phyloP scores from a whole-genome alignment of 2,329 filamentous ascomycete species.

The Berkeleyomyces basicola region DNA sequence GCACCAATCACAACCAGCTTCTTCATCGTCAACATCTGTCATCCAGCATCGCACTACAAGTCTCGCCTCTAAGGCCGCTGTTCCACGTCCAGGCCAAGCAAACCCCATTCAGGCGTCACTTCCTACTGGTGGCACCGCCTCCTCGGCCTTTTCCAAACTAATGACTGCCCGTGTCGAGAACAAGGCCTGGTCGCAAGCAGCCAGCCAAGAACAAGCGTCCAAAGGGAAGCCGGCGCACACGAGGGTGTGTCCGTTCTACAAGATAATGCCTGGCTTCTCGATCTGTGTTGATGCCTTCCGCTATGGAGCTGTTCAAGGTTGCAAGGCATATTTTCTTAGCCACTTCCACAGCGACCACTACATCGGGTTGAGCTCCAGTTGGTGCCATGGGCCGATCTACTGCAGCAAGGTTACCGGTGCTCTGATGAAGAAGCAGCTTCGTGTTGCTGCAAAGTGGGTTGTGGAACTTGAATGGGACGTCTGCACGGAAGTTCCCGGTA shows the following conservation, averaged over 20 bases:
- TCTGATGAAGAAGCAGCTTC: slow-evolving; percentile 69
- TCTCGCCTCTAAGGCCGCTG: slow-evolving; percentile 48
- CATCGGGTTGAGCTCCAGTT: slow-evolving; percentile 70
- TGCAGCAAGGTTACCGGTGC: slow-evolving; percentile 88
- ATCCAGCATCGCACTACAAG: slow-evolving; percentile 31
- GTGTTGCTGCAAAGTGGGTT: slow-evolving; percentile 73
- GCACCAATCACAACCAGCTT: neutral
- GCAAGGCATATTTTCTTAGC: slow-evolving; percentile 87
- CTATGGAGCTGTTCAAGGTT: slow-evolving; percentile 83
- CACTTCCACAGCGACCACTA: slow-evolving; percentile 99
- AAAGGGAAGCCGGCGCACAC: slow-evolving; percentile 75
- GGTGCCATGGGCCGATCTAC: slow-evolving; percentile 90
- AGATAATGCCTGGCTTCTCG: slow-evolving; percentile 82
- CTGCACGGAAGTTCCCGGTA: slow-evolving; percentile 61
- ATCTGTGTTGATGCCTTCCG: slow-evolving; percentile 94
- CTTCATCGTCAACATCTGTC: slow-evolving; percentile 13
- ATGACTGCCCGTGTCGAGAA: slow-evolving; percentile 91
- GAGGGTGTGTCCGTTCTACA: slow-evolving; percentile 93
- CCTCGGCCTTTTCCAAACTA: slow-evolving; percentile 75
- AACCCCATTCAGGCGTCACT: slow-evolving; percentile 47
- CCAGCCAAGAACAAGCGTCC: slow-evolving; percentile 59
- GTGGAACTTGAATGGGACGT: slow-evolving; percentile 73
- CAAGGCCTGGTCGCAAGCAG: slow-evolving; percentile 74
- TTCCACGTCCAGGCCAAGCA: slow-evolving; percentile 62
- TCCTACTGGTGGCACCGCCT: slow-evolving; percentile 21